Conservation (phyloP, 352 stramenopile genomes). For the Phytophthora sansomeana region DNA sequence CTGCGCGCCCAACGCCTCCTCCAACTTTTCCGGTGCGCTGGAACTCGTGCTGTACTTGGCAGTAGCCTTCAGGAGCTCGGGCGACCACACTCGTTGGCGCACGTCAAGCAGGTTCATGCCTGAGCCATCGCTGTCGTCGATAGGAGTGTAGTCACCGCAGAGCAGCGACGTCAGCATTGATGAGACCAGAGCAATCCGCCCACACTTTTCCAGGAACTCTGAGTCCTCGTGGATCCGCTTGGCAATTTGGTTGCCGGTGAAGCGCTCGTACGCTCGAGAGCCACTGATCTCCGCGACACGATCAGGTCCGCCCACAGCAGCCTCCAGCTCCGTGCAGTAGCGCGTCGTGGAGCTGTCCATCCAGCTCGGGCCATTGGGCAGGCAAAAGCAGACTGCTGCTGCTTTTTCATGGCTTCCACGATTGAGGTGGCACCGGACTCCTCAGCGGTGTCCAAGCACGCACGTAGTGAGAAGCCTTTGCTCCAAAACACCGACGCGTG, state of each 20-base stretch:
- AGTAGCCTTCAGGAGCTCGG: constrained; percentile 52
- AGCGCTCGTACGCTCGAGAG: constrained; percentile 83
- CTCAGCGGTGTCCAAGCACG: constrained; percentile 40
- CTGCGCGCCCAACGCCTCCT: constrained; percentile 43
- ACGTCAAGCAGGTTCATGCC: constrained; percentile 90
- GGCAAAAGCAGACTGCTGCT: constrained; percentile 46
- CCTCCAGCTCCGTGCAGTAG: constrained; percentile 68
- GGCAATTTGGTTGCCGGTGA: constrained; percentile 84
- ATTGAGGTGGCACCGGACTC: constrained; percentile 23
- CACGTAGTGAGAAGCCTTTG: constrained; percentile 52
- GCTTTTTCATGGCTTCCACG: constrained; percentile 33
- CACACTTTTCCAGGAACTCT: constrained; percentile 52
- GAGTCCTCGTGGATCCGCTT: constrained; percentile 61
- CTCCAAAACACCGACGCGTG: constrained; percentile 86
- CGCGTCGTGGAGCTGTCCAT: constrained; percentile 82
- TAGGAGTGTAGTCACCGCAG: constrained; percentile 64
- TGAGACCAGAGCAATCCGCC: constrained; percentile 64
- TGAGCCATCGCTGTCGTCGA: constrained; percentile 83
- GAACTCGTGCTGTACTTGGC: constrained; percentile 31
- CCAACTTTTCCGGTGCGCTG: constrained; percentile 34
- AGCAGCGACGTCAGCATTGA: constrained; percentile 83
- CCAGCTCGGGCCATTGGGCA: constrained; percentile 81
- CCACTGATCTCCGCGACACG: constrained; percentile 76
- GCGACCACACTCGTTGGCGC: constrained; percentile 59
- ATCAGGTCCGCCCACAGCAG: constrained; percentile 59